Conservation (phyloP, 345 rosid species). For the Gossypium arboreum region DNA sequence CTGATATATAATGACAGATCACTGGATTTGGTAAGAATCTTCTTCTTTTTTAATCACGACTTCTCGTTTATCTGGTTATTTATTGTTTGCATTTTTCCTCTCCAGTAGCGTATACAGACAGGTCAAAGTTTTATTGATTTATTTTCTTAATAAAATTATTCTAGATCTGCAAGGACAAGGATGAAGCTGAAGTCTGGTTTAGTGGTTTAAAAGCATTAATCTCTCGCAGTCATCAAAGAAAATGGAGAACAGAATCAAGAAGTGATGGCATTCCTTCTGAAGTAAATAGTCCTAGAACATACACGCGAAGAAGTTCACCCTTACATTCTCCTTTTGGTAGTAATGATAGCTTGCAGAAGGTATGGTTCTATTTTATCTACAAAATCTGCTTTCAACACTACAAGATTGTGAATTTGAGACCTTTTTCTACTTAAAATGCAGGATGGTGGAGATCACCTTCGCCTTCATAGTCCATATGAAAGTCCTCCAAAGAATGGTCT, state of each 20-base stretch:
- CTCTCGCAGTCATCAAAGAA: slow-evolving; percentile 52
- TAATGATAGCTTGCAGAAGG: slow-evolving; percentile 88
- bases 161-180: slow-evolving; percentile 84
- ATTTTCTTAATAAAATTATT: slow-evolving; percentile 9
- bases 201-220: slow-evolving; percentile 76
- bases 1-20: slow-evolving; percentile 91
- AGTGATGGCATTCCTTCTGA: slow-evolving; percentile 72
- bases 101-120: neutral
- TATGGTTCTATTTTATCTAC: slow-evolving; percentile 25
- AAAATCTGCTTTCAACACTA: slow-evolving; percentile 9
- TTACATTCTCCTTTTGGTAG: slow-evolving; percentile 79
- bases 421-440: slow-evolving; percentile 28
- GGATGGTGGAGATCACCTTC: slow-evolving; percentile 77
- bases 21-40: slow-evolving; percentile 76
- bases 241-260: slow-evolving; percentile 67
- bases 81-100: neutral
- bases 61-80: slow-evolving; percentile 20
- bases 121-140: neutral
- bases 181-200: slow-evolving; percentile 84
- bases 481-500: slow-evolving; percentile 95
- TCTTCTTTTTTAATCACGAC: neutral
- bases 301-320: slow-evolving; percentile 90
- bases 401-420: slow-evolving; percentile 18
- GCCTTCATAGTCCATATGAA: slow-evolving; percentile 85
- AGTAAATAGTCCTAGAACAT: slow-evolving; percentile 85